Evolutionary conservation across 306 rosid genomes (phyloP), one percentile per base, ranked within the genome.

Genomic region (Prunus fruticosa): DNA sequence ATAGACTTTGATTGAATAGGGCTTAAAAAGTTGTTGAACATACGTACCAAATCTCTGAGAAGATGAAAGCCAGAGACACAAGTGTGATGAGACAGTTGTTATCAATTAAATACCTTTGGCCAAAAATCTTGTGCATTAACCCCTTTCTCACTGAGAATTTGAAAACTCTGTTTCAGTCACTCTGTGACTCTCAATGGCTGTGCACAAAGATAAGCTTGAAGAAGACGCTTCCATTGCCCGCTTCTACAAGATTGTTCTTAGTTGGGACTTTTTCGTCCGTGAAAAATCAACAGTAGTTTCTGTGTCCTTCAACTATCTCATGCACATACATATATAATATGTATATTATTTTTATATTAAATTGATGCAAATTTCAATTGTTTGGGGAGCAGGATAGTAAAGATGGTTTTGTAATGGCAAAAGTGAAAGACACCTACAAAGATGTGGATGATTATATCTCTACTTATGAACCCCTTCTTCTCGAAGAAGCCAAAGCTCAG

Each of bases 401-500:
- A 3, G 78, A 67, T 57, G 87, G 67, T 8, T 81, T 76, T 34
- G 86, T 75, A 62, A 86, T 94, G 10, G 81, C 63, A 51, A 77
- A 79, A 69, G 93, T 85, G 56, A 87, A 94, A 81, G 65, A 53
- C 12, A 34, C 62, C 7, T 94, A 94, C 83, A 81, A 86, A 15
- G 91, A 90, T n/a, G 84, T 89, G 60, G 91, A 89, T 69, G 97
- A 94, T 64, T 94, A 94, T 77, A 81, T 85, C 80, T 85, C 91
- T 38, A 90, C 98, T 6, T 94, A 86, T 51, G 96, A 90, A 82
- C 98, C 97, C n/a, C 93, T 94, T 64, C 38, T 94, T 14, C 89
- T 91, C 38, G 96, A 90, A 80, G 98, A 94, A 85, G 88, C 90
- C 70, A 94, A 89, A 82, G 84, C 98, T 28, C 96, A 91, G 80